A percentile compares a stretch with the other conserved stretches of the same genome.
phyloP scores from a whole-genome alignment of 495 filamentous ascomycete species.

The Aspergillus carlsbadensis region DNA sequence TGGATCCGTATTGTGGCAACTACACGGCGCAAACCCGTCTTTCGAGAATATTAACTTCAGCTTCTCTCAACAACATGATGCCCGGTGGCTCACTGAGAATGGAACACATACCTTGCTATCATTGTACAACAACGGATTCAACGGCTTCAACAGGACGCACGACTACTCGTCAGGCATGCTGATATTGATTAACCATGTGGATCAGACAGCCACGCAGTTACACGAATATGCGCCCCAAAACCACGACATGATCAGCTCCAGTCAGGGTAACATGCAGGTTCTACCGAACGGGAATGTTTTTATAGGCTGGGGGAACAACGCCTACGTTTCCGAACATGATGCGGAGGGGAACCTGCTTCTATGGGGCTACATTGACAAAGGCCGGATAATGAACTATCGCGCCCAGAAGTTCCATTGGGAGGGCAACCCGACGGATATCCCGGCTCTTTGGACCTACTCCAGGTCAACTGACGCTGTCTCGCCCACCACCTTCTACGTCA shows the following conservation, averaged over 20 bases:
- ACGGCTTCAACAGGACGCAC: slow-evolving; percentile 48
- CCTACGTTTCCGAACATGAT: slow-evolving; percentile 58
- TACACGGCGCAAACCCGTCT: slow-evolving; percentile 51
- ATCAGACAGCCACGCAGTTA: slow-evolving; percentile 48
- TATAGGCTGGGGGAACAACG: slow-evolving; percentile 60
- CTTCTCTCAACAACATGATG: slow-evolving; percentile 65
- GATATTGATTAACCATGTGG: slow-evolving; percentile 52
- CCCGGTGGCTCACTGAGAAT: slow-evolving; percentile 53
- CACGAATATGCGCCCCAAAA: slow-evolving; percentile 42
- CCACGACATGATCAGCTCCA: slow-evolving; percentile 50
- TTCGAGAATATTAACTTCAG: slow-evolving; percentile 51
- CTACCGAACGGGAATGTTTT: slow-evolving; percentile 55
- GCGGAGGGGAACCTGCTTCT: slow-evolving; percentile 53
- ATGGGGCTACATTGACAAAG: slow-evolving; percentile 39
- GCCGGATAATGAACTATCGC: slow-evolving; percentile 45
- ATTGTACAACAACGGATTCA: slow-evolving; percentile 57
- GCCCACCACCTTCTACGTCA: slow-evolving; percentile 41
- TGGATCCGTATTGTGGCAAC: slow-evolving; percentile 56
- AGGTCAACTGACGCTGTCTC: slow-evolving; percentile 27
- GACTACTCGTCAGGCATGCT: slow-evolving; percentile 57
- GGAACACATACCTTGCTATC: slow-evolving; percentile 51
- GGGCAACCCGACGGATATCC: slow-evolving; percentile 41
- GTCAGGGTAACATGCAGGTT: slow-evolving; percentile 61
- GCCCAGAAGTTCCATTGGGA: slow-evolving; percentile 47
- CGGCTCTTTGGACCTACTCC: slow-evolving; percentile 46